Evolutionary conservation across 176 grass and related monocot species (phyloP).

Genomic region (Otatea glauca): DNA sequence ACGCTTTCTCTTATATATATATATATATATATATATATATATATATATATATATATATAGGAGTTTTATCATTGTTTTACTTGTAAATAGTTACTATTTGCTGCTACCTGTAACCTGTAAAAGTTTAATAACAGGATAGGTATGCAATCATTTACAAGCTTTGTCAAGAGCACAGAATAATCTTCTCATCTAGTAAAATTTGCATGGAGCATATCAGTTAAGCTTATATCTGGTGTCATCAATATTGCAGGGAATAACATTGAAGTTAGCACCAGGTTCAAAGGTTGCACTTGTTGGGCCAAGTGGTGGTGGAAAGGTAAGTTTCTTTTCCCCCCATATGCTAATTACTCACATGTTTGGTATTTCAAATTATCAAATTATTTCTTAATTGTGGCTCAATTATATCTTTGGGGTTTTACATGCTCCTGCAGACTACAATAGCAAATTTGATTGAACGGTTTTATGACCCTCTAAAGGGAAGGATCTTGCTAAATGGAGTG

Average conservation of each 20-base stretch:
- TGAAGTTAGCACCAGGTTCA: conserved; percentile 87
- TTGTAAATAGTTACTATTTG: conserved; percentile 1
- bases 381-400: conserved; percentile 1
- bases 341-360: conserved; percentile 17
- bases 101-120: background rate
- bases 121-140: background rate
- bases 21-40: too few relatives aligned
- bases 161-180: background rate
- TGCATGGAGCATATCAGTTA: conserved; percentile 9
- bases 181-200: conserved; percentile 20
- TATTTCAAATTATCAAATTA: conserved; percentile 22
- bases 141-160: background rate
- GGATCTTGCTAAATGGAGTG: conserved; percentile 81
- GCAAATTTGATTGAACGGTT: conserved; percentile 99
- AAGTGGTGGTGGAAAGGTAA: conserved; percentile 96
- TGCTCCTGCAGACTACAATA: conserved; percentile 85
- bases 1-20: too few relatives aligned
- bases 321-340: background rate
- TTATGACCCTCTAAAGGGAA: conserved; percentile 95
- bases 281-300: conserved; percentile 98
- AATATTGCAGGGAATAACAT: conserved; percentile 81
- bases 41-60: too few relatives aligned
- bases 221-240: background rate
- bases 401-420: conserved; percentile 30
- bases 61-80: background rate